Evolutionary conservation across 306 rosid species (phyloP).

Genomic region (Rosa chinensis): DNA sequence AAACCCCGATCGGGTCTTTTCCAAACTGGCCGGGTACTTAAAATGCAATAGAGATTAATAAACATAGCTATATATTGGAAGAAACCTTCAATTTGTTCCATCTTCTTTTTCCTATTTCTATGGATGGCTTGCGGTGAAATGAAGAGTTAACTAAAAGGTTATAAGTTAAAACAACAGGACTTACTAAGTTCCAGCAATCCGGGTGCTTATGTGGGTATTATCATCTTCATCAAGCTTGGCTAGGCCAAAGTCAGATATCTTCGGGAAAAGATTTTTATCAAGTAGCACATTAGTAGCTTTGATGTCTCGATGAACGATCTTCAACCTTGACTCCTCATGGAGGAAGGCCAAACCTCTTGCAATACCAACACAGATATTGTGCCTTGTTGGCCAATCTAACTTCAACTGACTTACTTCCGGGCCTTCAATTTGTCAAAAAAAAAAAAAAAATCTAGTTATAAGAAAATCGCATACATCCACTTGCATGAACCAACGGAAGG

Average conservation of each 20-base stretch:
- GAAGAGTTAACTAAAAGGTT: background rate
- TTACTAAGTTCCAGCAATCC: conserved; percentile 42
- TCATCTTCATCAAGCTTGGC: conserved; percentile 47
- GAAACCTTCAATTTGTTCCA: background rate
- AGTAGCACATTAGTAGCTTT: conserved; percentile 47
- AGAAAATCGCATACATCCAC: background rate
- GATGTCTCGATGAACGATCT: conserved; percentile 49
- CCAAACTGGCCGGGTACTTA: no score
- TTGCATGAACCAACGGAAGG: background rate
- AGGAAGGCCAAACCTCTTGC: conserved; percentile 38
- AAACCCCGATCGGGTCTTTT: no score
- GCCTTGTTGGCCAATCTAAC: conserved; percentile 38
- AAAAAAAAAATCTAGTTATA: background rate
- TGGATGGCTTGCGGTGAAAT: background rate
- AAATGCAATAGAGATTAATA: no score
- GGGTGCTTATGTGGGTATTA: conserved; percentile 40
- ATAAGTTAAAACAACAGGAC: background rate
- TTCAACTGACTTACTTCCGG: conserved; percentile 8
- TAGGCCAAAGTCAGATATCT: conserved; percentile 44
- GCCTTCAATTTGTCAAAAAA: conserved; percentile 17
- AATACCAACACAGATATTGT: conserved; percentile 30
- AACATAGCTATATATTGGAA: background rate
- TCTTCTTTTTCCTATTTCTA: background rate
- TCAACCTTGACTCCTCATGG: conserved; percentile 42
- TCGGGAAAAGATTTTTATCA: conserved; percentile 36